Evolutionary conservation across 2,329 filamentous ascomycete species (phyloP).

Genomic region (Exophiala aquamarina): DNA sequence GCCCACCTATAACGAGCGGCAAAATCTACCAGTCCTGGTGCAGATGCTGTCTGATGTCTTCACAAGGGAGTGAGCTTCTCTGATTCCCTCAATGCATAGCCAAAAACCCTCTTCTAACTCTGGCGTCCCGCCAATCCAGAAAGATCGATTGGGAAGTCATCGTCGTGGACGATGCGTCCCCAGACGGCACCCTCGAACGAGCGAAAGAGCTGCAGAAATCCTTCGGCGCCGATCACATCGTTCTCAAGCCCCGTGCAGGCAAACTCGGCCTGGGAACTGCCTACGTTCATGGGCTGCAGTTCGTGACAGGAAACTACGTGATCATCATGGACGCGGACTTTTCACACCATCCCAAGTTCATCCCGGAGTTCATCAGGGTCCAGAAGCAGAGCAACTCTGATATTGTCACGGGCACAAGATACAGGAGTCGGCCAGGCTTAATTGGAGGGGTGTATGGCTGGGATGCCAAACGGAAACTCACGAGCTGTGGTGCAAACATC

Average conservation of each 20-base stretch:
- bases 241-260: conserved; percentile 83
- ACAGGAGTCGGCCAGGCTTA: conserved; percentile 66
- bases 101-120: background rate
- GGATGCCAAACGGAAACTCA: conserved; percentile 82
- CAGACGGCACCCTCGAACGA: conserved; percentile 89
- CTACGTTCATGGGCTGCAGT: conserved; percentile 92
- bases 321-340: conserved; percentile 99
- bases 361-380: conserved; percentile 83
- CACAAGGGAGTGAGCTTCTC: conserved; percentile 70
- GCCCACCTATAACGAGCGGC: conserved; percentile 97
- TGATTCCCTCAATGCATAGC: background rate
- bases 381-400: conserved; percentile 82
- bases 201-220: conserved; percentile 86
- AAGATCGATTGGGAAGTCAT: conserved; percentile 96
- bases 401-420: conserved; percentile 94
- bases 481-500: conserved; percentile 81
- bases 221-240: conserved; percentile 72
- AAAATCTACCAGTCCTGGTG: conserved; percentile 91
- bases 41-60: conserved; percentile 94
- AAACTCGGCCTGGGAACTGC: conserved; percentile 97
- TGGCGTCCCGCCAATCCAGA: conserved; percentile 47
- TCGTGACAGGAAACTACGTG: conserved; percentile 87
- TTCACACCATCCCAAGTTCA: conserved; percentile 98
- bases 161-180: conserved; percentile 96
- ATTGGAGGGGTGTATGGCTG: conserved; percentile 86